Base-by-base conservation (phyloP, 495 filamentous ascomycete genomes). In the Penicillium steckii region DNA sequence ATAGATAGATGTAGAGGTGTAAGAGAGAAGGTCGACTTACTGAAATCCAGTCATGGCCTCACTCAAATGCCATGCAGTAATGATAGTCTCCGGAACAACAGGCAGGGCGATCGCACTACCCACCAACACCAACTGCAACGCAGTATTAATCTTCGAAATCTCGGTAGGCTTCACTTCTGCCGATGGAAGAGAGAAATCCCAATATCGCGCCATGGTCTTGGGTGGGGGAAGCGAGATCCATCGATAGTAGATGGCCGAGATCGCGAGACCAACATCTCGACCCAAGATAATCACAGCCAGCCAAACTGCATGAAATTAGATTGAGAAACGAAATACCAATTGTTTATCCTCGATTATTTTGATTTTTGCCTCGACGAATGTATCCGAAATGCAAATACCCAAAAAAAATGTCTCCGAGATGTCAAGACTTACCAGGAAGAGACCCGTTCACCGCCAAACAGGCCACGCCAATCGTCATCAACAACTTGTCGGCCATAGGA, bases 131-230 rank as follows among this genome's bases (percentile, higher is more conserved):
- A 95, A 65, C 68, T 95, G 90, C 61, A 95, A 61, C 2, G 85
- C 85, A 0, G 90, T 95, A 57, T 95, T 95, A 52, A 86, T 81
- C 78, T 98, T 98, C 56, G 88, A 94, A 56, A 98, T 90, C 13
- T 77, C 82, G 0, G 94, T 98, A 0, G 94, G 94, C 56, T 86
- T 86, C 4, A 98, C 94, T 68, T 97, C 94, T 1, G 94, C 94
- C 40, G 84, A 89, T 0, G 94, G 94, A 15, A 98, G 80, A 9
- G 85, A 89, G 60, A 97, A 97, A 65, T 98, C 95, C 95, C 95
- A 98, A 66, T 97, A 98, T n/a, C 94, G 76, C 12, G 77, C 70
- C 69, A 96, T 87, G 0, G 94, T 97, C 69, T 96, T 96, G 4
- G 94, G 94, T 0, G 88, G 85, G 1, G 94, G 94, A 18, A 98